phyloP scores from a whole-genome alignment of 305 asterid species.

The Stenogyne calaminthoides region DNA sequence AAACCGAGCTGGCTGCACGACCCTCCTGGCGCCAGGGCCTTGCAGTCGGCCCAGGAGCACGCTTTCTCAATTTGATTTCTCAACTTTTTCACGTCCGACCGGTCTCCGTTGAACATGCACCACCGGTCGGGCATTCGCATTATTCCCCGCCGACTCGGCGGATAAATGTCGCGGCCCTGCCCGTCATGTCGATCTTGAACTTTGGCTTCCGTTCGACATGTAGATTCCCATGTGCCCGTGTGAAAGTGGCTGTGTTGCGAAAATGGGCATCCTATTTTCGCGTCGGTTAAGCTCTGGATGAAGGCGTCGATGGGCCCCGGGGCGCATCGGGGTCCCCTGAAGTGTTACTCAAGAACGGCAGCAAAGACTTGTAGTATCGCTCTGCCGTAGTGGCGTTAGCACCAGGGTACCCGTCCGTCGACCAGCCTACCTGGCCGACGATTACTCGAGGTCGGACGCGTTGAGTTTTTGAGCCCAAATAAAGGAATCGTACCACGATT shows the following conservation, averaged over 20 bases:
- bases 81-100: not conserved
- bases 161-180: constrained; percentile 43
- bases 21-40: constrained; percentile 34
- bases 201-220: constrained; percentile 49
- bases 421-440: constrained; percentile 50
- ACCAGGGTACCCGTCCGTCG: constrained; percentile 46
- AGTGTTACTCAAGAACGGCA: constrained; percentile 31
- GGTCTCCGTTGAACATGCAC: constrained; percentile 44
- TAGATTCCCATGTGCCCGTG: constrained; percentile 58
- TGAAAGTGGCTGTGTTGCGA: not conserved
- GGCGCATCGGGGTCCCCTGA: constrained; percentile 51
- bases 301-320: constrained; percentile 40
- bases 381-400: constrained; percentile 35
- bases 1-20: constrained; percentile 42
- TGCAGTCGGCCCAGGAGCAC: constrained; percentile 45
- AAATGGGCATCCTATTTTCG: constrained; percentile 14
- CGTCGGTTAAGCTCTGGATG: constrained; percentile 41
- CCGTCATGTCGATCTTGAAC: constrained; percentile 53
- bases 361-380: constrained; percentile 32
- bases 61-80: not conserved
- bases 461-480: constrained; percentile 41
- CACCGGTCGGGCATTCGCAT: constrained; percentile 53
- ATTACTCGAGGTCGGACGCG: constrained; percentile 16
- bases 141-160: constrained; percentile 39
- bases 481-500: constrained; percentile 32